Evolutionary conservation across 495 filamentous ascomycete genomes (phyloP), one percentile per base, ranked within the genome.

Genomic region (Aspergillus asperescens): DNA sequence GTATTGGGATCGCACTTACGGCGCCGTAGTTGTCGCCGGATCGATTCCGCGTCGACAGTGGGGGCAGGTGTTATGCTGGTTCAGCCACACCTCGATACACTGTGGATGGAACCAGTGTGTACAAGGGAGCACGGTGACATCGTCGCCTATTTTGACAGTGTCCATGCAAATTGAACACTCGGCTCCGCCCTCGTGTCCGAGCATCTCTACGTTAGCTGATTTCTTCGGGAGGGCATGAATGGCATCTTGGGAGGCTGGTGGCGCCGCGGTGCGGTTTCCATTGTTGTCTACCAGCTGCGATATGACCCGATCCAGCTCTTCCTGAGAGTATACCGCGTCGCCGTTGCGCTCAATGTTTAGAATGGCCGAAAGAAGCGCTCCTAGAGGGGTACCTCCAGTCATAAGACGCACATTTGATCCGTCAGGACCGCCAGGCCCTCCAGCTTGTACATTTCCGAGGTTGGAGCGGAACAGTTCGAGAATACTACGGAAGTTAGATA

Each of bases 131-230:
- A 85, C 77, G 0, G 84, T 81, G 5, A 93, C 87, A 63, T 90
- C 83, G 20, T 84, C 86, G 12, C 82, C 87, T 28, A 87, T 61
- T 35, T 81, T 74, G 28, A 95, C 83, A 2, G 87, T 78, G 49
- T 96, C 92, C 77, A 96, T 97, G 63, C 93, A 98, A 52, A 96
- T 92, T 20, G 87, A 89, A 62, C 90, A 96, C 57, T 95, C 91
- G 3, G 79, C 88, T 52, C 72, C 81, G 65, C 87, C 81, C 25
- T 78, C 78, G 19, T 64, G 56, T 4, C 75, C 80, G 20, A 91
- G 68, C 80, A 90, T 84, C 34, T 83, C 77, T 29, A 74, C 70
- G 38, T 85, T 76, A 4, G 90, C 67, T 27, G 70, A 75, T 55
- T 84, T 88, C 61, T 80, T 87, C 1, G 88, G 87, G 1, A 98